Base-by-base conservation (phyloP, 805 yeast genomes). In the Saccharomycopsis sp. region DNA sequence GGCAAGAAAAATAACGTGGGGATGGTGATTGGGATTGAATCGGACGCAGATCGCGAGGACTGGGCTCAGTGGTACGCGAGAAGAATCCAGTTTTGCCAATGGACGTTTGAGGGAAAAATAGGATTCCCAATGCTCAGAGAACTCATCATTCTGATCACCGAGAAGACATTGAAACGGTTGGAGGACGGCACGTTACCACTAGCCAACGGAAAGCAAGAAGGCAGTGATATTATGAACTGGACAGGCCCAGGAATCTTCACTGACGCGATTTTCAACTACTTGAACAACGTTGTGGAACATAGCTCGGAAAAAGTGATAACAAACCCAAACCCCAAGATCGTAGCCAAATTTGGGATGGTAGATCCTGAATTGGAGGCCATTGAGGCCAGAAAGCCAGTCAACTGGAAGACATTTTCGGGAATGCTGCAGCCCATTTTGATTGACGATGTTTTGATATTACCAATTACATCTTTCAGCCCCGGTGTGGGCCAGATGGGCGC, bases 201-300 rank as follows among this genome's bases (percentile, higher is more conserved):
- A 54, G 73, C 81, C 0, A 72, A 76, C 52, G 85, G 88, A 3
- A 80, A 81, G 63, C 85, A 85, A 62, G 72, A 76, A 7, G 96
- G 95, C 3, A 84, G 84, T 20, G 91, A 86, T 67, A 80, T 90
- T 55, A 89, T 90, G 95, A 80, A 86, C 66, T 89, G 97, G 97
- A 89, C 98, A 0, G 99, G 99, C 0, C 97, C 98, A 0, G 98
- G 96, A 1, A 82, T 90, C 21, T 94, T 91, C 83, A 92, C 99
- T 0, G 98, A 94, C 68, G 73, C 81, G 8, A 77, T 94, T 21
- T 90, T 94, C 70, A 82, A 79, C 51, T 91, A 92, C 70, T 76
- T 92, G 64, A 87, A 87, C 70, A 85, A 83, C 65, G 81, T 81
- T 57, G 67, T 76, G 23, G 51, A 48, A 3, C 34, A 48, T 48